A percentile compares a stretch with the other conserved stretches of the same genome.
These are phyloP conservation scores for Arachis monticola DNA, from an alignment of 331 rosid species.

Conservation along the genomic window DNA sequence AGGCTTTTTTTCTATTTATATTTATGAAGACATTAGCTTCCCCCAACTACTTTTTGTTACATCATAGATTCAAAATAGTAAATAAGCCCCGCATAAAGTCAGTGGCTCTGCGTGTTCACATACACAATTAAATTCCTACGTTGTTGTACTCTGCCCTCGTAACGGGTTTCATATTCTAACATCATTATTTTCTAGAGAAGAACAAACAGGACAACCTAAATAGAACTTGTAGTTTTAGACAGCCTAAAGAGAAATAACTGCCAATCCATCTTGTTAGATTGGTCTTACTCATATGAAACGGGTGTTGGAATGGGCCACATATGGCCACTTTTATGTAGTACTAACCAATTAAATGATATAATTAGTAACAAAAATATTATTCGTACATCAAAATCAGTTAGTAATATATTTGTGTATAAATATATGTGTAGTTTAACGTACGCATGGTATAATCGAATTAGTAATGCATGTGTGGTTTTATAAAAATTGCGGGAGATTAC, in stretches of 20 bases:
- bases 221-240: slow-evolving; percentile 11
- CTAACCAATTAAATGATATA: background rate
- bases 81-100: slow-evolving; percentile 1
- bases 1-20: background rate
- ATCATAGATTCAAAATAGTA: slow-evolving; percentile 1
- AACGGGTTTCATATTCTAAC: background rate
- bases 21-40: slow-evolving; percentile 2
- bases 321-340: background rate
- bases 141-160: background rate
- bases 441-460: no score
- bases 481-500: slow-evolving; percentile 2
- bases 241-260: background rate
- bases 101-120: slow-evolving; percentile 17
- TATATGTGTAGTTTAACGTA: no score
- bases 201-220: background rate
- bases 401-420: no score
- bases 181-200: background rate
- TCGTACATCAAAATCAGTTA: no score
- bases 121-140: background rate
- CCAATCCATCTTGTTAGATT: background rate
- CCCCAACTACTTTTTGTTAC: background rate
- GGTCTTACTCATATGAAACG: background rate
- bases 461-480: slow-evolving; percentile 15
- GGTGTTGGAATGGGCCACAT: background rate
- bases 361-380: background rate